These are phyloP conservation scores for Tolypocladium nubicola DNA, from an alignment of 2,329 filamentous ascomycete genomes.

Conservation along the genomic window DNA sequence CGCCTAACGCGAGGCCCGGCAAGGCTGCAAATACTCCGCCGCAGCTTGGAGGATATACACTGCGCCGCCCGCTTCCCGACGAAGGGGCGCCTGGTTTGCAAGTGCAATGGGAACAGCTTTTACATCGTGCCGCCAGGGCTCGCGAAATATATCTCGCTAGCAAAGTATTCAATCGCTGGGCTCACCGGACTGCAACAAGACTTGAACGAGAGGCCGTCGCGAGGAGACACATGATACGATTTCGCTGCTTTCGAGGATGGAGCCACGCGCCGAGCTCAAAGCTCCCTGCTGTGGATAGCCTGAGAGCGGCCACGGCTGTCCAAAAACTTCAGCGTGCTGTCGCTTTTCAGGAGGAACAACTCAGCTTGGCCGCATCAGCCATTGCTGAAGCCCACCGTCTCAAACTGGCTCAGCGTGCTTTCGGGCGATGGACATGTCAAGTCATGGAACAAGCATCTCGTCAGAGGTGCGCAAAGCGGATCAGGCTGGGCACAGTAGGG, in stretches of 20 bases:
- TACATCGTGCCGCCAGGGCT: constrained; percentile 47
- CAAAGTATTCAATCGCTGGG: constrained; percentile 44
- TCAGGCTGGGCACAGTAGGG: constrained; percentile 1
- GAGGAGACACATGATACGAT: constrained; percentile 58
- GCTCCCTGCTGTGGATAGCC: constrained; percentile 16
- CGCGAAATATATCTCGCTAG: constrained; percentile 51
- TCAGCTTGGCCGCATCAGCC: constrained; percentile 13
- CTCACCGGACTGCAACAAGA: constrained; percentile 51
- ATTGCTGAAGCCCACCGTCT: constrained; percentile 11
- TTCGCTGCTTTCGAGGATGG: constrained; percentile 28
- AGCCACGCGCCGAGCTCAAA: constrained; percentile 19
- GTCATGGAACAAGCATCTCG: constrained; percentile 11
- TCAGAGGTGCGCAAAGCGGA: constrained; percentile 8
- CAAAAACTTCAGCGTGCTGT: constrained; percentile 23
- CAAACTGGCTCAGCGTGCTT: constrained; percentile 8
- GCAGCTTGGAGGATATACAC: background rate
- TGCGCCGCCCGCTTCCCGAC: background rate
- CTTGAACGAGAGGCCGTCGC: constrained; percentile 56
- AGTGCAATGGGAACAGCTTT: constrained; percentile 10
- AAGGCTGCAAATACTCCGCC: background rate
- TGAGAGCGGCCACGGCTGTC: constrained; percentile 17
- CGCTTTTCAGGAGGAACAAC: constrained; percentile 14
- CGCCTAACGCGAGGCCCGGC: background rate
- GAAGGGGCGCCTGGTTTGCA: background rate
- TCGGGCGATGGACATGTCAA: constrained; percentile 18